These are phyloP conservation scores for Lactarius akahatsu DNA, from an alignment of 768 basidiomycete genomes.

Conservation along the genomic window DNA sequence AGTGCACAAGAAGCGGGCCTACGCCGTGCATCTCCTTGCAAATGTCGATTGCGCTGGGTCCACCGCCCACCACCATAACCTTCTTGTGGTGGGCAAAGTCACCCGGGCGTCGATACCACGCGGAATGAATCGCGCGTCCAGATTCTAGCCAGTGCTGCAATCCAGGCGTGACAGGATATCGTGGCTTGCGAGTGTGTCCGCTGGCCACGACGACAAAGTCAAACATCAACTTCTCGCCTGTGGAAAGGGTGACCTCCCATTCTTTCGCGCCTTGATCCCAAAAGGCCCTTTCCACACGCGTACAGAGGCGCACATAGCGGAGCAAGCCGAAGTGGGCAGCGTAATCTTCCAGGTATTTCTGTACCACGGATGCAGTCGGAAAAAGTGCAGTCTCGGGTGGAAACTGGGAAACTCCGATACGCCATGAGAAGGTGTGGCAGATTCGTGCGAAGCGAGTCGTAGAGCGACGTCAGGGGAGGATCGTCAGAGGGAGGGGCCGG, in stretches of 20 bases:
- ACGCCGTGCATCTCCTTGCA: conserved; percentile 51
- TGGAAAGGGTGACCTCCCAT: conserved; percentile 53
- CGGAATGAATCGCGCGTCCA: conserved; percentile 60
- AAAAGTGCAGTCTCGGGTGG: conserved; percentile 72
- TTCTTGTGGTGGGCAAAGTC: conserved; percentile 36
- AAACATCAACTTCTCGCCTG: conserved; percentile 41
- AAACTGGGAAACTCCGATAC: conserved; percentile 59
- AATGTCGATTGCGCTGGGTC: conserved; percentile 70
- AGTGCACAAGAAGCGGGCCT: conserved; percentile 54
- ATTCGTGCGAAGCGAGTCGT: conserved; percentile 81
- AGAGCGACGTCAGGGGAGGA: conserved; percentile 66
- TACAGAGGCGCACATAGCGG: conserved; percentile 62
- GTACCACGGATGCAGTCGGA: conserved; percentile 59
- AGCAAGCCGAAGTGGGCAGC: conserved; percentile 58
- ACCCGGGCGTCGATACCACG: conserved; percentile 60
- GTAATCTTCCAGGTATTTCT: conserved; percentile 68
- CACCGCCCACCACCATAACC: conserved; percentile 49
- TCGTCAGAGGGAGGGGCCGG: conserved; percentile 51
- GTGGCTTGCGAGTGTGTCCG: conserved; percentile 69
- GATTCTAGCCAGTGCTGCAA: conserved; percentile 54
- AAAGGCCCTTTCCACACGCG: conserved; percentile 48
- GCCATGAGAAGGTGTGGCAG: conserved; percentile 79
- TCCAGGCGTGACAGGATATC: conserved; percentile 60
- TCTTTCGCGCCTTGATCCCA: conserved; percentile 38
- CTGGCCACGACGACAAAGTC: conserved; percentile 75